Evolutionary conservation across 768 basidiomycete species (phyloP).

Genomic region (Naematelia encephala): DNA sequence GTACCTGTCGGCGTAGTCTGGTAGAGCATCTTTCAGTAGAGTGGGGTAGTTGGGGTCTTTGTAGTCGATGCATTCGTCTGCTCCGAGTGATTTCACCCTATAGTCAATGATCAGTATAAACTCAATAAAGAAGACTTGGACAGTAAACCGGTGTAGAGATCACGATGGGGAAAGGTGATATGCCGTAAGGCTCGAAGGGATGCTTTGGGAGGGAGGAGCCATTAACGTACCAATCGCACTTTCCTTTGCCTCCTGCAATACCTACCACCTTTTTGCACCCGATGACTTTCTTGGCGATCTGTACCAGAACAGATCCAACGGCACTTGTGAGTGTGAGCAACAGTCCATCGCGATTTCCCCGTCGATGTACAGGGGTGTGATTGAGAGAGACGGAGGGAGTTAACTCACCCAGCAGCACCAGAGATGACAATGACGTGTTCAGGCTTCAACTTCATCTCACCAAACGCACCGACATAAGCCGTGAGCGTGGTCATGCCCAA

Average conservation of each 20-base stretch:
- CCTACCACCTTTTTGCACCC: constrained; percentile 45
- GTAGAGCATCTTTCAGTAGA: constrained; percentile 15
- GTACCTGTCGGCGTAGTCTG: constrained; percentile 26
- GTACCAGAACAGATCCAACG: constrained; percentile 28
- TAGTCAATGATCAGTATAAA: no score
- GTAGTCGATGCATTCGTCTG: constrained; percentile 50
- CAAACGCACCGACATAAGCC: constrained; percentile 35
- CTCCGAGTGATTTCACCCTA: constrained; percentile 46
- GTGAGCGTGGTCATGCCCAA: constrained; percentile 38
- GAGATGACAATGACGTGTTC: constrained; percentile 40
- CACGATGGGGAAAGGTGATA: no score
- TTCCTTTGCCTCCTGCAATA: constrained; percentile 44
- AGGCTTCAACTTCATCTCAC: constrained; percentile 32
- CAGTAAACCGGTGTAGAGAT: no score
- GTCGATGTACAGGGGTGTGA: no score
- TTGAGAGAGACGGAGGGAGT: no score
- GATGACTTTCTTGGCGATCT: constrained; percentile 45
- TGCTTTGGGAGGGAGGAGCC: background rate
- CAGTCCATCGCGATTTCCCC: no score
- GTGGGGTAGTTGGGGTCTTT: constrained; percentile 17
- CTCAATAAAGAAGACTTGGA: no score
- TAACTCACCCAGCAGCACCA: constrained; percentile 45
- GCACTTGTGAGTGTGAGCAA: constrained; percentile 12
- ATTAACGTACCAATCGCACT: constrained; percentile 40
- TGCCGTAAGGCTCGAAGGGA: no score